These are phyloP conservation scores for Chondrus crispus DNA, from an alignment of 23 red algal species.

Conservation along the genomic window DNA sequence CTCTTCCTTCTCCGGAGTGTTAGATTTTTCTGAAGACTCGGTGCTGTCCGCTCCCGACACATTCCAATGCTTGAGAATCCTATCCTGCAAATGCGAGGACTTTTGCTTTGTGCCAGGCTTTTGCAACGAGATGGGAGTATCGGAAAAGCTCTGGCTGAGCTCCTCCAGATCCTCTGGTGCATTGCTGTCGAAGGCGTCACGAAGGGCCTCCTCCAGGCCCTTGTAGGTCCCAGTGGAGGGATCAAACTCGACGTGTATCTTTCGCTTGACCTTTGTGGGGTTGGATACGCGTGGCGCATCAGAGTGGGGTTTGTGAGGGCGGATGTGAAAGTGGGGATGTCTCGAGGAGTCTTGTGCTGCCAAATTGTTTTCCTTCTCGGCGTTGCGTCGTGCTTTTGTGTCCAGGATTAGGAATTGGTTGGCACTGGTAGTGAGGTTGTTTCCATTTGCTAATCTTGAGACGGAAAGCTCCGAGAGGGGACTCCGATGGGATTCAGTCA, in stretches of 20 bases:
- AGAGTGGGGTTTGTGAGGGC: slow-evolving; percentile 2
- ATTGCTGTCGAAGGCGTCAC: slow-evolving; percentile 47
- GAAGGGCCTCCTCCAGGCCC: slow-evolving; percentile 68
- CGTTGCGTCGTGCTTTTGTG: slow-evolving; percentile 16
- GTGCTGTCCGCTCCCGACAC: not conserved
- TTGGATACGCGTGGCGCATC: slow-evolving; percentile 42
- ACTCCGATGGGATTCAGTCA: not conserved
- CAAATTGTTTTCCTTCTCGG: slow-evolving; percentile 32
- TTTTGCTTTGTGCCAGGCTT: not conserved
- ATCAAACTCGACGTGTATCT: slow-evolving; percentile 79
- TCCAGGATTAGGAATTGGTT: slow-evolving; percentile 42
- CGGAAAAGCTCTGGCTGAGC: slow-evolving; percentile 24
- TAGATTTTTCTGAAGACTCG: not conserved
- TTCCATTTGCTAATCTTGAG: too few species aligned
- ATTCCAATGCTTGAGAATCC: not conserved
- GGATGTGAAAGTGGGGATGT: not conserved
- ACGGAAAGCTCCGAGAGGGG: slow-evolving; percentile 9
- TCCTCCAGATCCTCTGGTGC: slow-evolving; percentile 32
- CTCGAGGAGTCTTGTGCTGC: not conserved
- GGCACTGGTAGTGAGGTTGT: not conserved
- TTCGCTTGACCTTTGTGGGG: slow-evolving; percentile 61
- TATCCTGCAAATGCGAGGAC: not conserved
- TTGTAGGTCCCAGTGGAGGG: slow-evolving; percentile 61
- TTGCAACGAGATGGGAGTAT: not conserved
- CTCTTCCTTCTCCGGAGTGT: slow-evolving; percentile 4